phyloP scores from a whole-genome alignment of 768 basidiomycete genomes.

The Suillus cothurnatus region DNA sequence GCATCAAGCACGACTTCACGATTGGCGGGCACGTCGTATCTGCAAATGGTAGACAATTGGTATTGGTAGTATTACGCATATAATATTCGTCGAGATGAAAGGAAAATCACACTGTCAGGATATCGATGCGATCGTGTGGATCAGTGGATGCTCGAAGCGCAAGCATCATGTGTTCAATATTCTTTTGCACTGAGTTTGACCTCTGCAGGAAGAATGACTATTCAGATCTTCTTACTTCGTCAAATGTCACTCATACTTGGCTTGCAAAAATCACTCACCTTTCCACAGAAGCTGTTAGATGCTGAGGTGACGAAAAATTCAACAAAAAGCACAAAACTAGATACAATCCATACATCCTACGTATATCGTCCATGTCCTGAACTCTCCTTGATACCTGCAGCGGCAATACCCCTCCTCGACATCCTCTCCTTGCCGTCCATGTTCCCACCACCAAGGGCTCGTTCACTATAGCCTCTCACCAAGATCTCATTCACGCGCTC shows the following conservation, averaged over 20 bases:
- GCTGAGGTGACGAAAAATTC: not conserved
- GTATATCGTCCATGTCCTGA: not conserved
- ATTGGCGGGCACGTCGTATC: not conserved
- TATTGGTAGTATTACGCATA: not conserved
- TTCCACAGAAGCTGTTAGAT: not conserved
- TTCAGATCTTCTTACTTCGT: not conserved
- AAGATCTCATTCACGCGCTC: slow-evolving; percentile 41
- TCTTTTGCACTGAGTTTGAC: not conserved
- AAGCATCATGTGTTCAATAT: not conserved
- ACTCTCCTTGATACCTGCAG: not conserved
- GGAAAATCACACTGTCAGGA: not conserved
- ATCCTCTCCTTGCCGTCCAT: slow-evolving; percentile 11
- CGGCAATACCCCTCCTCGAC: not conserved
- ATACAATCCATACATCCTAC: not conserved
- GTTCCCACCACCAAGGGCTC: not conserved
- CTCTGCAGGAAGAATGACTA: not conserved
- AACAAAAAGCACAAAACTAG: not conserved
- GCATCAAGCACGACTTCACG: not conserved
- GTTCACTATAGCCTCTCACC: slow-evolving; percentile 34
- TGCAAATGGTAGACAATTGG: not conserved
- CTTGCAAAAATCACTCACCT: not conserved
- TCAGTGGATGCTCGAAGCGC: not conserved
- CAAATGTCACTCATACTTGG: not conserved
- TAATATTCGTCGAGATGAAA: not conserved
- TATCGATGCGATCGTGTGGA: not conserved